Base-by-base conservation (phyloP, 768 basidiomycete genomes). In the Boletus subcaerulescens region DNA sequence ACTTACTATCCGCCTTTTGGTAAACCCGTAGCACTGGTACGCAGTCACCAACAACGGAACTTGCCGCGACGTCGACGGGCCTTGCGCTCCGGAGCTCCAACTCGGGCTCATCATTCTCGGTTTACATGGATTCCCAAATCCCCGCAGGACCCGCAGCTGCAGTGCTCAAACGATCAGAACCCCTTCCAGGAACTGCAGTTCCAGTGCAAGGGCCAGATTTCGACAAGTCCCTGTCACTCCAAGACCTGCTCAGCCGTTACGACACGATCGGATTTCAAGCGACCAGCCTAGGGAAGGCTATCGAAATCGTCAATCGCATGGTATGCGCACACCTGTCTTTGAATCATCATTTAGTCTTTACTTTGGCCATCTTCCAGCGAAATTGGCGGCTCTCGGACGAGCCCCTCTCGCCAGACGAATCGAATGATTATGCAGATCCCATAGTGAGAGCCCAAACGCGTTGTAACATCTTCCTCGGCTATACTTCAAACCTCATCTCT, bases 401-500 rank as follows among this genome's bases (percentile, higher is more conserved):
- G 39, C 88, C 89, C 15, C 66, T 88, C 54, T 66, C 75, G 4
- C 80, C 81, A 36, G 84, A 89, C 64, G 92, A 93, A 66, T 72
- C 82, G 1, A 87, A 91, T 31, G 79, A 88, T 50, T 85, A 77
- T 64, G 65, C 73, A 13, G 76, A 80, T 60, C 80, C 81, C 9
- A 73, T 79, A 52, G 75, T 87, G 50, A 85, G 88, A 59, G 81
- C 81, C 32, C 77, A 79, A 63, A 93, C 82, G 43, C 86, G 85
- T 56, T 97, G 86, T 74, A 87, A 86, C 59, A 80, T 98, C 67
- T 97, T 99, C 70, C 85, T 99, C 40, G 97, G 97, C 38, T 99
- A 97, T 74, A 99, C 97, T 12, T 98, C 95, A 46, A 99, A 99
- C 73, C 82, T 99, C 43, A 96, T 99, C 66, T 98, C 97, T 2